These are phyloP conservation scores for Pseudogymnoascus sp. DNA, from an alignment of 2,329 filamentous ascomycete species.

Conservation along the genomic window DNA sequence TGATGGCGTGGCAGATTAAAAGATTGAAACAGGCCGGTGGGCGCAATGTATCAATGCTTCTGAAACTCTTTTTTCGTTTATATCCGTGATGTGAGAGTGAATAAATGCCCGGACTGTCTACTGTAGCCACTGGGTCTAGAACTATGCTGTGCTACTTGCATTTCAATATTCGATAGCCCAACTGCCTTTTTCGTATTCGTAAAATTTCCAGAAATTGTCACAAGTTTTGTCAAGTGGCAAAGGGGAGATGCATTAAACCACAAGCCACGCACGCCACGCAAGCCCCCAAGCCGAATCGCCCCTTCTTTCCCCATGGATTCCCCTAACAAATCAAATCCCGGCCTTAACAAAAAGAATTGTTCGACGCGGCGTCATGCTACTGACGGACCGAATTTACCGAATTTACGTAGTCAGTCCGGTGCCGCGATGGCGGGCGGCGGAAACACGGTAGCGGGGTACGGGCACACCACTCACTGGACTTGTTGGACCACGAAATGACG, in stretches of 20 bases:
- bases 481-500: not conserved
- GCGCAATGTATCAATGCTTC: slow-evolving; percentile 6
- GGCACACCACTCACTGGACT: not conserved
- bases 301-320: not conserved
- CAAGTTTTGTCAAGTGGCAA: not conserved
- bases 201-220: not conserved
- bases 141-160: not conserved
- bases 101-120: not conserved
- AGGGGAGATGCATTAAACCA: not conserved
- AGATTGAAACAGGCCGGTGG: not conserved
- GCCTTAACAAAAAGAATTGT: not conserved
- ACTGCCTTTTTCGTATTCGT: not conserved
- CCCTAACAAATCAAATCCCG: not conserved
- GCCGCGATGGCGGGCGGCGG: not conserved
- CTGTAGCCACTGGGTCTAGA: not conserved
- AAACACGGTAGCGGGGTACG: not conserved
- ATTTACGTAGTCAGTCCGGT: not conserved
- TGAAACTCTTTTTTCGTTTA: not conserved
- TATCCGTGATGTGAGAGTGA: not conserved
- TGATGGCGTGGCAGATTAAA: not conserved
- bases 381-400: not conserved
- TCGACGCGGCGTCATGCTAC: not conserved
- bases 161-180: not conserved
- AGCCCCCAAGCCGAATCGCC: not conserved
- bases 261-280: not conserved